A percentile compares a stretch with the other conserved stretches of the same genome.
Evolutionary conservation across 805 yeast genomes (phyloP).

Genomic region (Isabelozyma gotoi): DNA sequence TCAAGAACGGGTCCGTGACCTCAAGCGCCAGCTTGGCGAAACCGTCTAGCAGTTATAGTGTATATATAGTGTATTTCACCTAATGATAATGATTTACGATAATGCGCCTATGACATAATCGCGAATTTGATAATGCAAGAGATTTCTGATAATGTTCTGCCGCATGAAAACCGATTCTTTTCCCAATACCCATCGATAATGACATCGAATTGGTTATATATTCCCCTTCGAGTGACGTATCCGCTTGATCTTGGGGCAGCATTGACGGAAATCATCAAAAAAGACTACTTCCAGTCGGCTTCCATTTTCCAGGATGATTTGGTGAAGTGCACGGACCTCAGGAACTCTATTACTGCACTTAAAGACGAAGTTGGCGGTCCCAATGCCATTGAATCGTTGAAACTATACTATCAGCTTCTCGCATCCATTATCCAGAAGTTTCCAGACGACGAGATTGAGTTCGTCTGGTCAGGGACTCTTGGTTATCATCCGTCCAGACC

Average conservation of each 20-base stretch:
- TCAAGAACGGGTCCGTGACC: conserved; percentile 6
- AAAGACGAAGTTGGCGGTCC: conserved; percentile 26
- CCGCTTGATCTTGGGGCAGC: conserved; percentile 39
- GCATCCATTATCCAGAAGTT: conserved; percentile 52
- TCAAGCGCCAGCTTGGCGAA: too few relatives aligned
- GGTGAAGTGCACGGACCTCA: conserved; percentile 36
- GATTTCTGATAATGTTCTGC: too few relatives aligned
- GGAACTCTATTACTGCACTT: conserved; percentile 41
- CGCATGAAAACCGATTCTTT: too few relatives aligned
- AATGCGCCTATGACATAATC: neutral
- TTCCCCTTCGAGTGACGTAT: conserved; percentile 52
- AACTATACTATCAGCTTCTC: conserved; percentile 49
- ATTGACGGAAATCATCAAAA: conserved; percentile 44
- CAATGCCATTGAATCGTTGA: conserved; percentile 35
- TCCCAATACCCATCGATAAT: conserved; percentile 3
- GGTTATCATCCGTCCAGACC: conserved; percentile 55
- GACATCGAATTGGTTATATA: conserved; percentile 41
- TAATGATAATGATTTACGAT: too few relatives aligned
- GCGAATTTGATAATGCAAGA: too few relatives aligned
- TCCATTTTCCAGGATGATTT: conserved; percentile 30
- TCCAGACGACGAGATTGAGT: conserved; percentile 58
- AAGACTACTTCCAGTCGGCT: conserved; percentile 44
- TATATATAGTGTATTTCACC: neutral
- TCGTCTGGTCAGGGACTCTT: conserved; percentile 74
- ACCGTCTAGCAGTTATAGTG: neutral